Evolutionary conservation across 2,329 filamentous ascomycete species (phyloP), one percentile per base, ranked within the genome.

Genomic region (Cadophora luteo-olivacea): DNA sequence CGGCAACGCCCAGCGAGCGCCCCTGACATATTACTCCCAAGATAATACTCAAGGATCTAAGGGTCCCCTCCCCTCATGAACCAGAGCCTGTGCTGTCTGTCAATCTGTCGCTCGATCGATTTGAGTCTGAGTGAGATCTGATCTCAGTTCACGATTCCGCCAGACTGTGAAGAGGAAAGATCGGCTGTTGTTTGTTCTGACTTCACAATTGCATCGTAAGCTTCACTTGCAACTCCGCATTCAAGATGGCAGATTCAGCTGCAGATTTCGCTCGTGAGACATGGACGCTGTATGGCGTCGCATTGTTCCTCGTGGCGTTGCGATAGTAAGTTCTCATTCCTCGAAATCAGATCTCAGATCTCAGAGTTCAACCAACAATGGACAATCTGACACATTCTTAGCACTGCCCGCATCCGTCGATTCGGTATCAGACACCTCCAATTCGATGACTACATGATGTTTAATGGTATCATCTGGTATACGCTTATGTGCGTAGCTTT

Each of bases 361-460:
- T 36, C 33, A 36, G 11, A 5, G 4, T 5, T 36, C 33, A 36
- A 36, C 33, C 5, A 36, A 11, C 33, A 36, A 36, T 36, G 33
- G 11, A 36, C 11, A 11, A 36, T 9, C 33, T 48, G 29, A 45
- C 41, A 29, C 4, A 1, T 14, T 2, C 19, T 22, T 9, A 61
- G 58, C 58, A 61, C n/a, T 8, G 45, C 58, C 6, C 22, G 58
- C n/a, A 61, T 61, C 38, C 64, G 57, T 54, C 33, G 33, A 32
- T 62, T 67, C 25, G 58, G 65, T 1, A 67, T 67, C 49, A 62
- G 11, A 19, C n/a, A 78, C 60, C 77, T 84, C 19, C 82, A 83
- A 70, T 54, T 71, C 5, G 83, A 84, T 68, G 82, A 84, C 72
- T 84, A 79, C 65, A 51, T 84, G 25, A 83, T 84, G 78, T n/a